Percentiles rank a stretch among this genome's conserved stretches.
Conservation (phyloP, 176 grass and related monocot genomes). For the Oropetium thomaeum region DNA sequence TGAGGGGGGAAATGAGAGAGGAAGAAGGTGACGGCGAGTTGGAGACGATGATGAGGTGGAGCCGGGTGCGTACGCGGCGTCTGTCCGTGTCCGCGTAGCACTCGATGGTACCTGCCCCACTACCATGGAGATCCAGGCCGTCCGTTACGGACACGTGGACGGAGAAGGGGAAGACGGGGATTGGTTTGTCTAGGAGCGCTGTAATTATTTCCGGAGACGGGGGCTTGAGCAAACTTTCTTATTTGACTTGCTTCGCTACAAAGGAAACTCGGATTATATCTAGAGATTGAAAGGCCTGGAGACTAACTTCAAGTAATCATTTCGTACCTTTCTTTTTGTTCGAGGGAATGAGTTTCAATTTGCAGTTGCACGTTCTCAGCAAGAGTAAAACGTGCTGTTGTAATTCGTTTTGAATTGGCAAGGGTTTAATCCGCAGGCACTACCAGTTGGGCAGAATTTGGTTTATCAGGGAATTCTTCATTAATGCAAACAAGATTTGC, state of each 20-base stretch:
- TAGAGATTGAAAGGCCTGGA: not conserved
- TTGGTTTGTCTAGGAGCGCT: not conserved
- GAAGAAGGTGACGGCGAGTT: not conserved
- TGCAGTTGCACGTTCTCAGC: not conserved
- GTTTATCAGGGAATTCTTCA: not conserved
- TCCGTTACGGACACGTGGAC: not conserved
- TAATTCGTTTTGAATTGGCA: not conserved
- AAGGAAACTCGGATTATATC: conserved; percentile 26
- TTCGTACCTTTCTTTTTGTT: too few species aligned
- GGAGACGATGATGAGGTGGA: conserved; percentile 12
- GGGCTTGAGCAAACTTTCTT: not conserved
- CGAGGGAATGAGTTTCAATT: not conserved
- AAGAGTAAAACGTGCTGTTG: too few species aligned
- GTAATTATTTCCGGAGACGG: not conserved
- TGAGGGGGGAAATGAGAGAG: not conserved
- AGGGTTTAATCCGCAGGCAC: not conserved
- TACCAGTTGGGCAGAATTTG: not conserved
- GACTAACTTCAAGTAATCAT: too few species aligned
- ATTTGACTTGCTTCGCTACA: conserved; percentile 16
- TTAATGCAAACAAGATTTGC: not conserved
- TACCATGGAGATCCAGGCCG: not conserved
- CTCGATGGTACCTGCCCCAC: conserved; percentile 26
- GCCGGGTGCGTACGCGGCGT: not conserved
- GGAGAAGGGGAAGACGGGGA: not conserved
- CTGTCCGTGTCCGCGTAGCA: conserved; percentile 25